phyloP scores from a whole-genome alignment of 2,329 filamentous ascomycete genomes.

The Arthrinium puccinioides region DNA sequence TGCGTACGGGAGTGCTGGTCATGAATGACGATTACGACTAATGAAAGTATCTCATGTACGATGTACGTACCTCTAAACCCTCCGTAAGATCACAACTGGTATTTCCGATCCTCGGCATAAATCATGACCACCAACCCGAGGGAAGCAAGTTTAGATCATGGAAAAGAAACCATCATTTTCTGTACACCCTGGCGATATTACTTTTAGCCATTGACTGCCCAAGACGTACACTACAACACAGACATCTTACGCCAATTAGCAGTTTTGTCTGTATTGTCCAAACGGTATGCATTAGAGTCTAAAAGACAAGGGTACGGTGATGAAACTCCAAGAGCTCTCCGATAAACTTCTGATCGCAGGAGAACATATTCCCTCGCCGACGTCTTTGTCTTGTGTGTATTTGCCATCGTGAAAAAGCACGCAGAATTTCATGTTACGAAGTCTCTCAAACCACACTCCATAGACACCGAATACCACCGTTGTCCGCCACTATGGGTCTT shows the following conservation, averaged over 20 bases:
- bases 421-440: constrained; percentile 32
- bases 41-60: too few relatives aligned
- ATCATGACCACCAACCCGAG: too few relatives aligned
- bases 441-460: constrained; percentile 53
- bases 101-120: too few relatives aligned
- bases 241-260: constrained; percentile 9
- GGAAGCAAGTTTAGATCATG: too few relatives aligned
- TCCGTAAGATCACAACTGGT: too few relatives aligned
- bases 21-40: too few relatives aligned
- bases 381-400: constrained; percentile 30
- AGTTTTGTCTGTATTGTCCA: constrained; percentile 46
- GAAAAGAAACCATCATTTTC: too few relatives aligned
- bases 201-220: too few relatives aligned
- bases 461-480: constrained; percentile 49
- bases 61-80: too few relatives aligned
- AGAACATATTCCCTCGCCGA: constrained; percentile 19
- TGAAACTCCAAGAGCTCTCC: constrained; percentile 41
- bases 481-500: constrained; percentile 24
- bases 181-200: too few relatives aligned
- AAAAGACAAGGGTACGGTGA: constrained; percentile 40
- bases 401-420: constrained; percentile 41
- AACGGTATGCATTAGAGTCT: constrained; percentile 45
- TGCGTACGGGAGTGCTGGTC: too few relatives aligned
- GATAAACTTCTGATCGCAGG: constrained; percentile 25
- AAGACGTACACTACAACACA: too few relatives aligned